These are phyloP conservation scores for Fusarium armeniacum DNA, from an alignment of 2,329 filamentous ascomycete species.

Conservation along the genomic window DNA sequence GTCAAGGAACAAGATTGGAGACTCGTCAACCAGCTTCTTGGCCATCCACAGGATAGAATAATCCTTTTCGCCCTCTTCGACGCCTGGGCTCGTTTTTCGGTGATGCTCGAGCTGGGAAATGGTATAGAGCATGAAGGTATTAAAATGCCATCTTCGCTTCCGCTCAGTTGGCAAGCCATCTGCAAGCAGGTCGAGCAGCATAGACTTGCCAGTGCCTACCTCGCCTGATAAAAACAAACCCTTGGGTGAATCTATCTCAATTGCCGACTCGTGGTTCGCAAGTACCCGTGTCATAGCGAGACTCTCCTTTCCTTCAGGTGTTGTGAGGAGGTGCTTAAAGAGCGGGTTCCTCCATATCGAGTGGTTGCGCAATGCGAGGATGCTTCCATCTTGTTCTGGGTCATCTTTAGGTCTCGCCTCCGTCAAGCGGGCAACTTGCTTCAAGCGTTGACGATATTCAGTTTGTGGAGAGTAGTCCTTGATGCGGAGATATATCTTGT, in stretches of 20 bases:
- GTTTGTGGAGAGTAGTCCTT: slow-evolving; percentile 82
- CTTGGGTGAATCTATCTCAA: slow-evolving; percentile 78
- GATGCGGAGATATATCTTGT: slow-evolving; percentile 79
- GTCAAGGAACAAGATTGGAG: slow-evolving; percentile 83
- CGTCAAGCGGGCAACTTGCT: slow-evolving; percentile 68
- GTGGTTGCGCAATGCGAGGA: slow-evolving; percentile 66
- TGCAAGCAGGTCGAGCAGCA: slow-evolving; percentile 87
- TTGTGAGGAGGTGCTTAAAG: slow-evolving; percentile 71
- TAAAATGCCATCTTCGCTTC: slow-evolving; percentile 86
- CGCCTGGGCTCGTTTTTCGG: slow-evolving; percentile 58
- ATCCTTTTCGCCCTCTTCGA: slow-evolving; percentile 55
- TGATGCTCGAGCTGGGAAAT: slow-evolving; percentile 79
- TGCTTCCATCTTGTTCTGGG: slow-evolving; percentile 50
- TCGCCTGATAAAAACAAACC: slow-evolving; percentile 85
- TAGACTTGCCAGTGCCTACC: slow-evolving; percentile 86
- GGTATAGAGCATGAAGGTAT: slow-evolving; percentile 86
- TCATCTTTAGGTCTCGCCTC: slow-evolving; percentile 49
- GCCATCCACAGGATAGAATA: slow-evolving; percentile 81
- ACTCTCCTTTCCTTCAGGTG: slow-evolving; percentile 68
- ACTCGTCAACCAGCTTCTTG: slow-evolving; percentile 79
- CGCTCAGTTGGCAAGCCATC: slow-evolving; percentile 79
- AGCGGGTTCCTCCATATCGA: slow-evolving; percentile 71
- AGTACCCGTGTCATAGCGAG: slow-evolving; percentile 77
- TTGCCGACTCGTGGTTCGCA: slow-evolving; percentile 77
- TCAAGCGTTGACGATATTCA: slow-evolving; percentile 77